Conservation (phyloP, 441 rosid species). For the Melastoma candidum region DNA sequence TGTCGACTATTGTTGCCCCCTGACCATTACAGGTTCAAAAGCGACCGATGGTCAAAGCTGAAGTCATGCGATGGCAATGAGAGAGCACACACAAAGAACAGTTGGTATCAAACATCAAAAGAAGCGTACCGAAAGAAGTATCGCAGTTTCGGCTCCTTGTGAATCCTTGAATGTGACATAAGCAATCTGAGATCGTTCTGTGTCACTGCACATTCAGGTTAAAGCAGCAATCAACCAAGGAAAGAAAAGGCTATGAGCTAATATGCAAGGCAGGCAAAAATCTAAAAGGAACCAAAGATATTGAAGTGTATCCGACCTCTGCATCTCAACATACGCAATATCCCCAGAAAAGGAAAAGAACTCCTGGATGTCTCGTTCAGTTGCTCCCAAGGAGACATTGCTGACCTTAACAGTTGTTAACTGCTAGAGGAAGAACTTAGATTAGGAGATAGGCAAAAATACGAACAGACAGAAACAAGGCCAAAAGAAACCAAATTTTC, state of each 20-base stretch:
- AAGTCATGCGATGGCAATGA: too few species aligned
- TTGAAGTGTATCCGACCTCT: slow-evolving; percentile 30
- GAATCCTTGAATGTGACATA: slow-evolving; percentile 81
- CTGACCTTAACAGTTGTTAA: slow-evolving; percentile 61
- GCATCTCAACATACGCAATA: slow-evolving; percentile 64
- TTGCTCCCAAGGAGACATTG: slow-evolving; percentile 64
- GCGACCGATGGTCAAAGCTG: neutral
- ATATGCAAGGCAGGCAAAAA: too few species aligned
- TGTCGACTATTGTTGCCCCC: slow-evolving; percentile 85
- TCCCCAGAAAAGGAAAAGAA: slow-evolving; percentile 91
- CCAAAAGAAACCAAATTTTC: too few species aligned
- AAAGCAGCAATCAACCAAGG: too few species aligned
- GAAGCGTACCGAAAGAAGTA: slow-evolving; percentile 58
- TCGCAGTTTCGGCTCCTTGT: slow-evolving; percentile 89
- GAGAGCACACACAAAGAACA: neutral
- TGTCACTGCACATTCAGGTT: slow-evolving; percentile 32
- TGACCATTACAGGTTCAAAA: slow-evolving; percentile 26
- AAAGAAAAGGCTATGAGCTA: too few species aligned
- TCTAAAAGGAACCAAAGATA: neutral
- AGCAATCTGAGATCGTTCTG: slow-evolving; percentile 47
- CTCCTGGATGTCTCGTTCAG: slow-evolving; percentile 67
- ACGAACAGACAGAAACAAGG: too few species aligned
- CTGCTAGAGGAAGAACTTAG: slow-evolving; percentile 28
- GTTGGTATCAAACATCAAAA: slow-evolving; percentile 1
- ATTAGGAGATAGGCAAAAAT: too few species aligned